Evolutionary conservation across 768 basidiomycete genomes (phyloP), one percentile per base, ranked within the genome.

Genomic region (Agaricus blazei): DNA sequence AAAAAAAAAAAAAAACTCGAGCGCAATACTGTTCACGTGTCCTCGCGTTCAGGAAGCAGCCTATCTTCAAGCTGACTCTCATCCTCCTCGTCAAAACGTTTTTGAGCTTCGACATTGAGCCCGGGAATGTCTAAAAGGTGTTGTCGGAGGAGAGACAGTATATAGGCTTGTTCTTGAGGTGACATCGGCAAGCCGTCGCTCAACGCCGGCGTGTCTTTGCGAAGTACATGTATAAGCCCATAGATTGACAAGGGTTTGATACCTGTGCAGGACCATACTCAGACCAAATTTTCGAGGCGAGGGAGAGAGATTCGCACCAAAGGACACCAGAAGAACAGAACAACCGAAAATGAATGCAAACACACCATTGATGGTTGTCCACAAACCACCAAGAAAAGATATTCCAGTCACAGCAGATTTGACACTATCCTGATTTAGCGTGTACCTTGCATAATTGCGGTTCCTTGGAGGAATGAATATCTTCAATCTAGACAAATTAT

Each of bases 341-440:
- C 31, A 48, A 8, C 58, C 58, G 24, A 59, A 59, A 38, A 52
- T 38, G 19, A 56, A 24, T 9, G 55, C 28, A 41, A 59, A 56
- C 29, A 48, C 19, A 12, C 58, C 55, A n/a, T 48, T 44, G 9
- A 53, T 9, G 14, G 48, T 42, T 2, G 47, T 56, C 58, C 58
- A 59, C 27, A 59, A 40, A 49, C 58, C 58, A 11, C 58, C 58
- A 9, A 53, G 29, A 36, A 34, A 34, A 7, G 55, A 26, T 11
- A 59, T 23, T 15, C 58, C 58, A 31, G 28, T 31, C 26, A 56
- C 4, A 29, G 56, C 50, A 3, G 58, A 52, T 26, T 52, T 46
- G 23, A 52, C 58, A 37, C 41, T 38, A 28, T 59, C 58, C 41
- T 54, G 52, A 9, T 15, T 49, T 5, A 49, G 9, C n/a, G 19